These are phyloP conservation scores for Lasiodiplodia theobromae DNA, from an alignment of 2,329 filamentous ascomycete species.

Conservation along the genomic window DNA sequence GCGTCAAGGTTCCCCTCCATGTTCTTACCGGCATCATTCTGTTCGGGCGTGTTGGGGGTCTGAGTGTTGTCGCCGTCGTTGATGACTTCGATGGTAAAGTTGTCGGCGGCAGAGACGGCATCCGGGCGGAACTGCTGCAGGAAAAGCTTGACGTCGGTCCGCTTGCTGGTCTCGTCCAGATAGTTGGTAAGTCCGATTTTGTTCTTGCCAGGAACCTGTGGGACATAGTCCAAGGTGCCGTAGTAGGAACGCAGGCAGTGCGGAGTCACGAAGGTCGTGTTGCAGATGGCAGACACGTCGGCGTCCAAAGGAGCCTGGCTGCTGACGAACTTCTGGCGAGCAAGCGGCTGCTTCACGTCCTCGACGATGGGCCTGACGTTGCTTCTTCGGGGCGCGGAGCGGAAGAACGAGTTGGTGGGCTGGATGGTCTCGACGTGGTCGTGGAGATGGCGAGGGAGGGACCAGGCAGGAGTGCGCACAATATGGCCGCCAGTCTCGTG, in stretches of 20 bases:
- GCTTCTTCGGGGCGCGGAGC: constrained; percentile 34
- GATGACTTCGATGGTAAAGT: constrained; percentile 32
- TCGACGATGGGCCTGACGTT: constrained; percentile 33
- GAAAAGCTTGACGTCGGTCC: constrained; percentile 36
- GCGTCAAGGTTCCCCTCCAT: constrained; percentile 53
- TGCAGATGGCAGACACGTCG: constrained; percentile 41
- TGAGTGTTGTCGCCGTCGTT: constrained; percentile 29
- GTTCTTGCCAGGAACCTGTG: constrained; percentile 53
- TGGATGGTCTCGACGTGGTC: constrained; percentile 66
- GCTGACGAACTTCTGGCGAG: background rate
- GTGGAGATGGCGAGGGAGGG: constrained; percentile 64
- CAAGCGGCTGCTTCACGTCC: background rate
- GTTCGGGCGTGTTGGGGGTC: constrained; percentile 29
- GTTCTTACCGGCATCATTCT: constrained; percentile 29
- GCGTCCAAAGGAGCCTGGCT: background rate
- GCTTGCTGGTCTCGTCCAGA: constrained; percentile 55
- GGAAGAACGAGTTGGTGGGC: constrained; percentile 67
- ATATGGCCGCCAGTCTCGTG: constrained; percentile 61
- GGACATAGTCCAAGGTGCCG: constrained; percentile 51
- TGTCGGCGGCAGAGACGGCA: constrained; percentile 28
- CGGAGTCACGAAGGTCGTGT: constrained; percentile 49
- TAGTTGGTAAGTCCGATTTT: constrained; percentile 58
- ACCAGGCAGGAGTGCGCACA: constrained; percentile 64
- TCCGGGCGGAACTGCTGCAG: constrained; percentile 31
- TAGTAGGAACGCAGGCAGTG: constrained; percentile 52